Conservation (phyloP, 2,329 filamentous ascomycete genomes). For the Septoria linicola region DNA sequence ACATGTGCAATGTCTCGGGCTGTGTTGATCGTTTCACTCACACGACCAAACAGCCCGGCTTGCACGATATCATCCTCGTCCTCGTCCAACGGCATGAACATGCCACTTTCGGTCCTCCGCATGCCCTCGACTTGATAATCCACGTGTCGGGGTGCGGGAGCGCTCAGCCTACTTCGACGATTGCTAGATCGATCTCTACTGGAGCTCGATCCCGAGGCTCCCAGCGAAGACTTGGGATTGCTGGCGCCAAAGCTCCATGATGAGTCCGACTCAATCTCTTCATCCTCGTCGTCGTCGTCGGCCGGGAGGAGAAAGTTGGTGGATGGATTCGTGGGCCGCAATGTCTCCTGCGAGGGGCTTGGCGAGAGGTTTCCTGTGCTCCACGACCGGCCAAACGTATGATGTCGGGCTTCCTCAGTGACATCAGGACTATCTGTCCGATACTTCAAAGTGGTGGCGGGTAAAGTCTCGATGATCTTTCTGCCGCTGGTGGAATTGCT, state of each 20-base stretch:
- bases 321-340: slow-evolving; percentile 68
- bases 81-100: slow-evolving; percentile 81
- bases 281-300: slow-evolving; percentile 23
- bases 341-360: slow-evolving; percentile 78
- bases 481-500: slow-evolving; percentile 57
- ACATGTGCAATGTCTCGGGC: slow-evolving; percentile 64
- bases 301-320: slow-evolving; percentile 56
- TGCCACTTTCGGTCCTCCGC: slow-evolving; percentile 77
- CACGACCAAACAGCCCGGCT: slow-evolving; percentile 69
- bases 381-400: slow-evolving; percentile 46
- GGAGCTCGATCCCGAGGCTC: slow-evolving; percentile 31
- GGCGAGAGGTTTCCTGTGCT: slow-evolving; percentile 54
- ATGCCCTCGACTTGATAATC: slow-evolving; percentile 60
- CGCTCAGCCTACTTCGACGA: slow-evolving; percentile 17
- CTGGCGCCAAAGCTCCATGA: slow-evolving; percentile 38
- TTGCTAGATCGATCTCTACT: slow-evolving; percentile 7
- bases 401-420: slow-evolving; percentile 35
- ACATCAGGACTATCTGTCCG: slow-evolving; percentile 71
- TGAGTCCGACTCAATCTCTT: slow-evolving; percentile 30
- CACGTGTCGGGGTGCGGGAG: slow-evolving; percentile 25
- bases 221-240: slow-evolving; percentile 37
- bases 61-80: slow-evolving; percentile 58
- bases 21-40: slow-evolving; percentile 74
- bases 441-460: slow-evolving; percentile 84
- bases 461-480: slow-evolving; percentile 84